Evolutionary conservation across 1,284 basidiomycete species (phyloP).

Genomic region (Psilocybe mexicana): DNA sequence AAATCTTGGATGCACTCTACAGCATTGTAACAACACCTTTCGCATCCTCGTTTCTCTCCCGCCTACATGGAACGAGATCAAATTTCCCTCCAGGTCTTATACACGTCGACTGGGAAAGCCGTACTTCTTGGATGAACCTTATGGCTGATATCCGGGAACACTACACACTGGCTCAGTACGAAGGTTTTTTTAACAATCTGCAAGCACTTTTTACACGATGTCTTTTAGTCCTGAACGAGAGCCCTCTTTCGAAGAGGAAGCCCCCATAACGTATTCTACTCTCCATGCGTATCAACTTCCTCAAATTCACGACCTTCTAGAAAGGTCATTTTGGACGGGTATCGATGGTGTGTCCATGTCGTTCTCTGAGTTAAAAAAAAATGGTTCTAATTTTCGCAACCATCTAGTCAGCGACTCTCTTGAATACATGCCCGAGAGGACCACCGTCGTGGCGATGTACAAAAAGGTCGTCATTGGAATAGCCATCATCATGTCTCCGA

Average conservation of each 20-base stretch:
- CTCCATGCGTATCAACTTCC: constrained; percentile 59
- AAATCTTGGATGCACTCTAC: constrained; percentile 54
- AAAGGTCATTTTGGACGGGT: constrained; percentile 69
- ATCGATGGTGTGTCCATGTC: constrained; percentile 55
- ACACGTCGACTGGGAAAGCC: constrained; percentile 69
- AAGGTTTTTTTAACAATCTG: constrained; percentile 12
- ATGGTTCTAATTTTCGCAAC: not conserved
- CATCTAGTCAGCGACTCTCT: constrained; percentile 65
- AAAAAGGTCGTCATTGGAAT: constrained; percentile 69
- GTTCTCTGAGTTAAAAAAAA: constrained; percentile 1
- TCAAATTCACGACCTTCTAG: constrained; percentile 70
- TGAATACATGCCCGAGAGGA: constrained; percentile 63
- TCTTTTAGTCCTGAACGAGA: constrained; percentile 55
- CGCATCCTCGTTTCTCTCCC: constrained; percentile 61
- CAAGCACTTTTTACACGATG: constrained; percentile 8
- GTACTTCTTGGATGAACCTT: constrained; percentile 69
- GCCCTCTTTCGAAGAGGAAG: constrained; percentile 37
- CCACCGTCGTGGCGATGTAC: constrained; percentile 71
- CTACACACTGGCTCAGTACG: constrained; percentile 59
- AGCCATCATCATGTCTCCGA: constrained; percentile 74
- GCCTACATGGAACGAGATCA: constrained; percentile 46
- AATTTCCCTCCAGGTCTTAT: constrained; percentile 37
- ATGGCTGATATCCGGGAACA: constrained; percentile 71
- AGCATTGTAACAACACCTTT: constrained; percentile 62
- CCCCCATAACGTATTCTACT: constrained; percentile 64